Evolutionary conservation across 495 filamentous ascomycete genomes (phyloP).

Genomic region (Neurospora sp.): DNA sequence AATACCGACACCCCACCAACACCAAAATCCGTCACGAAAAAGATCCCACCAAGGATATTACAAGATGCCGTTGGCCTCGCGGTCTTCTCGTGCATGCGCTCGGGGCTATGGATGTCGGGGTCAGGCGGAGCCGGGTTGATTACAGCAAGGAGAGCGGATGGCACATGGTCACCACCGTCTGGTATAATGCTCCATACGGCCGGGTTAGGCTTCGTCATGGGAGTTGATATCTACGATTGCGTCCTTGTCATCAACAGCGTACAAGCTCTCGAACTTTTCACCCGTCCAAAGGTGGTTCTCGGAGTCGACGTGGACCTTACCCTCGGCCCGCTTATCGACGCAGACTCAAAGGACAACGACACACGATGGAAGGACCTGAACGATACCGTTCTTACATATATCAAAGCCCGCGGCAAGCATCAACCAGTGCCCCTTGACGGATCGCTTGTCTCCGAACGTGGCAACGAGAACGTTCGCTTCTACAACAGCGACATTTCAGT

Average conservation of each 20-base stretch:
- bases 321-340: slow-evolving; percentile 69
- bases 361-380: slow-evolving; percentile 46
- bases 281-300: slow-evolving; percentile 62
- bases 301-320: slow-evolving; percentile 69
- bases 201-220: slow-evolving; percentile 76
- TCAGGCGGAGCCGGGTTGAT: slow-evolving; percentile 79
- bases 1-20: slow-evolving; percentile 22
- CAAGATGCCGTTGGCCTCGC: slow-evolving; percentile 77
- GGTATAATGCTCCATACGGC: slow-evolving; percentile 82
- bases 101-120: slow-evolving; percentile 82
- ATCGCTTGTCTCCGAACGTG: slow-evolving; percentile 72
- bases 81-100: slow-evolving; percentile 89
- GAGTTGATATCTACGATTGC: slow-evolving; percentile 90
- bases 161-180: slow-evolving; percentile 80
- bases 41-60: slow-evolving; percentile 75
- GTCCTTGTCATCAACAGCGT: slow-evolving; percentile 81
- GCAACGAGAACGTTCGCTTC: slow-evolving; percentile 82
- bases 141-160: slow-evolving; percentile 67
- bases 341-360: slow-evolving; percentile 66
- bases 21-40: slow-evolving; percentile 52
- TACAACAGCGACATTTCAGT: slow-evolving; percentile 65
- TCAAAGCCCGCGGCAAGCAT: slow-evolving; percentile 79
- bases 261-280: slow-evolving; percentile 71
- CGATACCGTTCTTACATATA: slow-evolving; percentile 71
- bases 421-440: slow-evolving; percentile 76